Conservation (phyloP, 2,329 filamentous ascomycete genomes). For the Microdochium trichocladiopsis region DNA sequence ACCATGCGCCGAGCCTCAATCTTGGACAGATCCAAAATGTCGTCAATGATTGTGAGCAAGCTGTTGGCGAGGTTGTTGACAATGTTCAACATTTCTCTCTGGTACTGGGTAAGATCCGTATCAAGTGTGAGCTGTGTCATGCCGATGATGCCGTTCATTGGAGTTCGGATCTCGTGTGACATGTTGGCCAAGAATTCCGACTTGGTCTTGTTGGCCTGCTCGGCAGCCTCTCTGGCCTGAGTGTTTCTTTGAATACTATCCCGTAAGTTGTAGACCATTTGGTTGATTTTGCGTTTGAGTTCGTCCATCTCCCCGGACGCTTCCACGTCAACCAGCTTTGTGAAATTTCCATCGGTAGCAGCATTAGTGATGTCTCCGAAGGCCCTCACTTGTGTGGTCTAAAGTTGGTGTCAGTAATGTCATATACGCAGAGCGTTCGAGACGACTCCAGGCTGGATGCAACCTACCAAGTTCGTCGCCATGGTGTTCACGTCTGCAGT, state of each 20-base stretch:
- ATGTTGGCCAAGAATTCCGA: constrained; percentile 98
- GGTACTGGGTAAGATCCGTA: constrained; percentile 88
- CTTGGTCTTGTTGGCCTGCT: constrained; percentile 95
- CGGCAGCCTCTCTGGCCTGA: constrained; percentile 88
- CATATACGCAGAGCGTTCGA: background rate
- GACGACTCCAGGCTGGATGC: background rate
- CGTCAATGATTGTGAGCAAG: constrained; percentile 92
- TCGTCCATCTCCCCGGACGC: constrained; percentile 99
- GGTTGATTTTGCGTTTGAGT: constrained; percentile 97
- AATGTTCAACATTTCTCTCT: constrained; percentile 97
- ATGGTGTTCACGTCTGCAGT: constrained; percentile 95
- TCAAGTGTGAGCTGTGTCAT: constrained; percentile 97
- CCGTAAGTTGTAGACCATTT: constrained; percentile 93
- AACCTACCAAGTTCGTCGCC: constrained; percentile 56
- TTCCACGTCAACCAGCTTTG: constrained; percentile 92
- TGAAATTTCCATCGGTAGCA: constrained; percentile 94
- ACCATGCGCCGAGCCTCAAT: constrained; percentile 97
- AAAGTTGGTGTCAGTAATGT: constrained; percentile 30
- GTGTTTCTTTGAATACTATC: constrained; percentile 97
- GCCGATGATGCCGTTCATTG: constrained; percentile 95
- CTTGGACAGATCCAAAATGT: constrained; percentile 67
- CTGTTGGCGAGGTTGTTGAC: constrained; percentile 96
- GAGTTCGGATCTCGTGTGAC: constrained; percentile 96
- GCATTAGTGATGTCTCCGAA: constrained; percentile 99
- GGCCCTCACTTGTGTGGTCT: constrained; percentile 94